These are phyloP conservation scores for Volvox carteri DNA, from an alignment of 163 green algal genomes.

Conservation along the genomic window DNA sequence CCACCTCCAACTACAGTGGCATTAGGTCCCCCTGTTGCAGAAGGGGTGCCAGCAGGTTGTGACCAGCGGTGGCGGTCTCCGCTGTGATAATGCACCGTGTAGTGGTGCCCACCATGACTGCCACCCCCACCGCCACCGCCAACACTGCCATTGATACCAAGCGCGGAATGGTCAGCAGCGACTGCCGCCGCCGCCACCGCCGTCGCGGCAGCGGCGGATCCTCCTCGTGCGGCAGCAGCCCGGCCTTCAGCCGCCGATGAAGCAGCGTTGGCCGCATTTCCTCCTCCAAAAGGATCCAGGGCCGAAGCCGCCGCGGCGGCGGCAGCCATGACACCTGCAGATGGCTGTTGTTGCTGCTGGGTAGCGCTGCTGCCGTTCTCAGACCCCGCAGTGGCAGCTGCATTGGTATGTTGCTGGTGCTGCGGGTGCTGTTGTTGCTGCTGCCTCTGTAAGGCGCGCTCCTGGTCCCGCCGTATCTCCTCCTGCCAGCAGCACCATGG, in stretches of 20 bases:
- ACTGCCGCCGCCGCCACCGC: neutral
- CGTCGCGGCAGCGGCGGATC: neutral
- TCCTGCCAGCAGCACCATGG: no score
- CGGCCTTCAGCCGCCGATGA: neutral
- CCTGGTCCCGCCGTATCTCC: constrained; percentile 45
- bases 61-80: neutral
- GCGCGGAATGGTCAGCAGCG: neutral
- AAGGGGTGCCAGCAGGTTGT: neutral
- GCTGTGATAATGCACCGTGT: neutral
- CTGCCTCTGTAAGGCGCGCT: constrained; percentile 34
- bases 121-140: neutral
- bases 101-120: neutral
- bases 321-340: constrained; percentile 16
- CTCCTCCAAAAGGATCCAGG: neutral
- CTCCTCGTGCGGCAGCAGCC: constrained; percentile 19
- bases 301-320: constrained; percentile 4
- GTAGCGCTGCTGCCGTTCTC: neutral
- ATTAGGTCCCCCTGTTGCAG: neutral
- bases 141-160: no score
- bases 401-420: neutral
- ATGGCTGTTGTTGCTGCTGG: constrained; percentile 10
- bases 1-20: neutral
- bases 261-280: neutral
- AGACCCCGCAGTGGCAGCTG: constrained; percentile 1
- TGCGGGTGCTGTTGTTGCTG: constrained; percentile 34